Conservation (phyloP, 1,284 basidiomycete genomes). For the Xerocomus cyaneibrunnescens region DNA sequence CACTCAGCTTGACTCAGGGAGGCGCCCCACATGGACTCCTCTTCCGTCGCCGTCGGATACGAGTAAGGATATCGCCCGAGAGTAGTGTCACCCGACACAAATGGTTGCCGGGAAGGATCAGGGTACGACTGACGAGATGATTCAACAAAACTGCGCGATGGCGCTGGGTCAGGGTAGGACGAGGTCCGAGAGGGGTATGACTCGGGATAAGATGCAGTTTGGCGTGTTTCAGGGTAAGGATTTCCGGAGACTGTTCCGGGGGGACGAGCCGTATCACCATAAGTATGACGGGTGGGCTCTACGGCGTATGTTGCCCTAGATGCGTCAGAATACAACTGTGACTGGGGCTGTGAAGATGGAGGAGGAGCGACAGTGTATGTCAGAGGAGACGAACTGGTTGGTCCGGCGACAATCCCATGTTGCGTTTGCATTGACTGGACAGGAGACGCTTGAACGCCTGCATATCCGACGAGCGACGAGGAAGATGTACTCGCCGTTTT, state of each 20-base stretch:
- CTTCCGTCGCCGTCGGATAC: slow-evolving; percentile 43
- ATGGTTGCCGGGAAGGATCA: slow-evolving; percentile 32
- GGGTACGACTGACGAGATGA: slow-evolving; percentile 26
- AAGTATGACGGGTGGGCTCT: slow-evolving; percentile 26
- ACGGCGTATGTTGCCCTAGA: slow-evolving; percentile 23
- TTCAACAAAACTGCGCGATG: slow-evolving; percentile 30
- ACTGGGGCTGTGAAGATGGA: slow-evolving; percentile 28
- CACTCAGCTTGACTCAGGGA: slow-evolving; percentile 60
- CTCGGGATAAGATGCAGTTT: slow-evolving; percentile 25
- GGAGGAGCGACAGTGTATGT: slow-evolving; percentile 23
- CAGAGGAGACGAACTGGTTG: slow-evolving; percentile 25
- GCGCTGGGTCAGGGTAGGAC: slow-evolving; percentile 25
- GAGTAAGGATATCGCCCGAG: slow-evolving; percentile 33
- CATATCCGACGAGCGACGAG: slow-evolving; percentile 32
- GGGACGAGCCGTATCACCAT: slow-evolving; percentile 24
- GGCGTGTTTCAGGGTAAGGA: slow-evolving; percentile 31
- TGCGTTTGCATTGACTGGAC: slow-evolving; percentile 22
- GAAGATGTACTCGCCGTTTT: slow-evolving; percentile 16
- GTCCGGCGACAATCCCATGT: slow-evolving; percentile 19
- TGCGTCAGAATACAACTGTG: slow-evolving; percentile 28
- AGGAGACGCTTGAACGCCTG: slow-evolving; percentile 25
- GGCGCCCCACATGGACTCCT: slow-evolving; percentile 57
- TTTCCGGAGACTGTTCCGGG: slow-evolving; percentile 22
- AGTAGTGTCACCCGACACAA: slow-evolving; percentile 27
- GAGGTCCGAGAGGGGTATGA: slow-evolving; percentile 24